Evolutionary conservation across 305 asterid genomes (phyloP).

Genomic region (Fraxinus dipetala): DNA sequence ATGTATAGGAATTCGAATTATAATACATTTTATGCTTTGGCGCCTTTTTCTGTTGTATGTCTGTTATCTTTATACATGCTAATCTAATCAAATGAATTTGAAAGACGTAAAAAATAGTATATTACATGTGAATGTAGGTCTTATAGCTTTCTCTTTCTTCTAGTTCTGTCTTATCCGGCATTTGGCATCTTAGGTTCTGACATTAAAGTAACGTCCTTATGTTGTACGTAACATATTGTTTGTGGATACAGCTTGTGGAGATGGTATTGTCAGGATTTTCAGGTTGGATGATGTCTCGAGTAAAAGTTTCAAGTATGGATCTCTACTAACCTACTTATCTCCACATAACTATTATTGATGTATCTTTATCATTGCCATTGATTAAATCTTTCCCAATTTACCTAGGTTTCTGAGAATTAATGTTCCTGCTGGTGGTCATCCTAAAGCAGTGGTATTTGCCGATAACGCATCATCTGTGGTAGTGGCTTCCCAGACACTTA

Average conservation of each 20-base stretch:
- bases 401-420: slow-evolving; percentile 84
- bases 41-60: neutral
- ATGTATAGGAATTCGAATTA: neutral
- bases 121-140: neutral
- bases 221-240: neutral
- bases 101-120: neutral
- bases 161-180: neutral
- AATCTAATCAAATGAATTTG: neutral
- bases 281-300: slow-evolving; percentile 88
- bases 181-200: neutral
- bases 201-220: neutral
- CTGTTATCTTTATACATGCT: neutral
- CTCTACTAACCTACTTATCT: slow-evolving; percentile 20
- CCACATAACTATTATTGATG: slow-evolving; percentile 13
- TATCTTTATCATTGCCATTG: slow-evolving; percentile 9
- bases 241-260: slow-evolving; percentile 71
- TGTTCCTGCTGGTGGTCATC: slow-evolving; percentile 90
- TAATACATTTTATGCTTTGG: neutral
- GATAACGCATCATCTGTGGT: slow-evolving; percentile 77
- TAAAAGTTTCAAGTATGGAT: slow-evolving; percentile 92
- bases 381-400: slow-evolving; percentile 4
- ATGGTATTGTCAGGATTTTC: slow-evolving; percentile 86
- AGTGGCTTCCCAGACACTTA: slow-evolving; percentile 72
- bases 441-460: slow-evolving; percentile 67
- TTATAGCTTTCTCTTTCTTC: neutral